Evolutionary conservation across 1,284 basidiomycete genomes (phyloP), one percentile per base, ranked within the genome.

Genomic region (Waitea zeae): DNA sequence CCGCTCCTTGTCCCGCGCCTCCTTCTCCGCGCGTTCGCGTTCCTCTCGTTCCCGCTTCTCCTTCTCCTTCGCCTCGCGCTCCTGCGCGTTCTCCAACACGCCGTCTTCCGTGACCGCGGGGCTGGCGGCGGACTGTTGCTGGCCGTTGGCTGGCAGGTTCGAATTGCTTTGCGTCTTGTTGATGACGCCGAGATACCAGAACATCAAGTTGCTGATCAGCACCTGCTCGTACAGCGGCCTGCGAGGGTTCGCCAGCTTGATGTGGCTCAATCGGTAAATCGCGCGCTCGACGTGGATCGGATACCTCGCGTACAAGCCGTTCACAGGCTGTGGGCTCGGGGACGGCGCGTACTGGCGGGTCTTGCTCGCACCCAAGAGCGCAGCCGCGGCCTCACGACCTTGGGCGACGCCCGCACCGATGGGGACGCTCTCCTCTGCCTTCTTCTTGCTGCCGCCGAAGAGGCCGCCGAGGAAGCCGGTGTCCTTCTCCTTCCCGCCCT

Each of bases 131-230:
- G 39, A 15, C 20, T 17, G 26, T 24, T 39, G 28, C 32, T 14
- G 2, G 27, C 38, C 36, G 56, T 52, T 40, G 59, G 57, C 33
- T n/a, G 24, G 24, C 24, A n/a, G 7, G 9, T 7, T 26, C 24
- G 56, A 50, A 14, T 52, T 46, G 20, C 43, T 42, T 49, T 74
- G 75, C 19, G 74, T 64, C 57, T 82, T 89, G 53, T 97, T 96
- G 57, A 98, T 95, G 42, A 98, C 74, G n/a, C 88, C 86, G 27
- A 98, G 67, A 53, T 98, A 98, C 93, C 93, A 98, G 64, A 98
- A 98, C 92, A 97, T 98, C 45, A 98, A 65, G 54, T 98, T 98
- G 48, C 89, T 95, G 54, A 98, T 98, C 41, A 98, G 61, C 34
- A 99, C 93, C 55, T 99, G 93, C 59, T 99, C 95, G 49, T 95